Conservation (phyloP, 371 early-diverging fungal species). For the Lichtheimia hyalospora region DNA sequence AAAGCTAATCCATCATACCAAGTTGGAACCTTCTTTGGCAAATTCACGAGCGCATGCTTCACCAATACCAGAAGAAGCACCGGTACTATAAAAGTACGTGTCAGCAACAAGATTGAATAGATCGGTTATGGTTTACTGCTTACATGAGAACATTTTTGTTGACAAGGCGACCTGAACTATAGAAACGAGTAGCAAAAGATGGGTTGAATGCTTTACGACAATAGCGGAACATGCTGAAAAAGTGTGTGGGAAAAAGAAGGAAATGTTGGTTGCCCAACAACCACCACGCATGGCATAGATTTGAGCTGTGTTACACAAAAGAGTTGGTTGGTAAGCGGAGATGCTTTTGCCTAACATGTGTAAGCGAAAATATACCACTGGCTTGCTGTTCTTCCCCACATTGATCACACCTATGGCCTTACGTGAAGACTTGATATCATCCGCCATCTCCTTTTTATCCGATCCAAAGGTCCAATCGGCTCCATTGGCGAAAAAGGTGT, state of each 20-base stretch:
- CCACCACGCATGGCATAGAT: too few species aligned
- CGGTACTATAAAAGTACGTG: conserved; percentile 59
- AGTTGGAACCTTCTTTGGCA: conserved; percentile 76
- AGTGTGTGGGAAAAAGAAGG: conserved; percentile 4
- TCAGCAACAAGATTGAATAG: background rate
- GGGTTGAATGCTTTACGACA: background rate
- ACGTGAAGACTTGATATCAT: conserved; percentile 81
- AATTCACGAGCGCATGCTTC: conserved; percentile 83
- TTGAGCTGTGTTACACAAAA: too few species aligned
- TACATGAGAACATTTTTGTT: conserved; percentile 18
- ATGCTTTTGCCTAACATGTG: too few species aligned
- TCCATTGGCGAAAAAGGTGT: conserved; percentile 85
- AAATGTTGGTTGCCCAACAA: background rate
- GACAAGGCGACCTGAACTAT: conserved; percentile 6
- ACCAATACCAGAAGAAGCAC: conserved; percentile 90
- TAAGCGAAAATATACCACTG: background rate
- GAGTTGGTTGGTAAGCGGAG: too few species aligned
- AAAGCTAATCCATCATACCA: too few species aligned
- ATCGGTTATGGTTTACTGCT: background rate
- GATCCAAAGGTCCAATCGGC: conserved; percentile 92
- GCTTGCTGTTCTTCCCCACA: background rate
- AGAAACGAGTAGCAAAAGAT: conserved; percentile 4
- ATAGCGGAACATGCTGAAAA: conserved; percentile 1
- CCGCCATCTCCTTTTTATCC: conserved; percentile 89
- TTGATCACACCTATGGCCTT: conserved; percentile 15